phyloP scores from a whole-genome alignment of 1,284 basidiomycete species.

The Pterula multifida region DNA sequence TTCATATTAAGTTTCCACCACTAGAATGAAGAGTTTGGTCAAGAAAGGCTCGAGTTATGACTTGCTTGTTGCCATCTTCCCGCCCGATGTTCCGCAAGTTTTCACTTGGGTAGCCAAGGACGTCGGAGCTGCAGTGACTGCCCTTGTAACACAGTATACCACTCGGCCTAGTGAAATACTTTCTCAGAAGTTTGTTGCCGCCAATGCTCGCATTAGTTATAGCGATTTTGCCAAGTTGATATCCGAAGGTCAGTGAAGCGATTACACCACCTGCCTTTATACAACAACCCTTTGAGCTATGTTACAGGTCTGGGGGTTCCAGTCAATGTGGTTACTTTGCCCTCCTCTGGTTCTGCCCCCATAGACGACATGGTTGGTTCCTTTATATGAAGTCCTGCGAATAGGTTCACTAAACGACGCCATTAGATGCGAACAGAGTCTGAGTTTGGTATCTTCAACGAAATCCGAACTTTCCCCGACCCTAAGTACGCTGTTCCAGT shows the following conservation, averaged over 20 bases:
- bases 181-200: constrained; percentile 16
- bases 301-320: background rate
- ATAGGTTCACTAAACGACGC: background rate
- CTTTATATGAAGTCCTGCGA: too few species aligned
- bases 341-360: background rate
- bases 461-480: background rate
- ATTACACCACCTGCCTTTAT: background rate
- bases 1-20: background rate
- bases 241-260: constrained; percentile 14
- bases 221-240: constrained; percentile 11
- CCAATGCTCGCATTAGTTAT: constrained; percentile 16
- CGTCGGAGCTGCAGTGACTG: constrained; percentile 16
- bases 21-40: constrained; percentile 7
- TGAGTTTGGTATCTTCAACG: constrained; percentile 1
- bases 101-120: constrained; percentile 19
- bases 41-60: constrained; percentile 9
- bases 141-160: constrained; percentile 19
- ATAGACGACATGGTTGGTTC: background rate
- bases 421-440: background rate
- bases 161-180: constrained; percentile 11
- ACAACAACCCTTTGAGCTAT: background rate
- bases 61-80: constrained; percentile 13
- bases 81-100: constrained; percentile 11
- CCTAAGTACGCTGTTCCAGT: background rate
- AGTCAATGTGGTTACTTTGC: background rate